A percentile compares a stretch with the other conserved stretches of the same genome.
phyloP scores from a whole-genome alignment of 176 grass and related monocot species.

The Echinochloa phyllopogon region DNA sequence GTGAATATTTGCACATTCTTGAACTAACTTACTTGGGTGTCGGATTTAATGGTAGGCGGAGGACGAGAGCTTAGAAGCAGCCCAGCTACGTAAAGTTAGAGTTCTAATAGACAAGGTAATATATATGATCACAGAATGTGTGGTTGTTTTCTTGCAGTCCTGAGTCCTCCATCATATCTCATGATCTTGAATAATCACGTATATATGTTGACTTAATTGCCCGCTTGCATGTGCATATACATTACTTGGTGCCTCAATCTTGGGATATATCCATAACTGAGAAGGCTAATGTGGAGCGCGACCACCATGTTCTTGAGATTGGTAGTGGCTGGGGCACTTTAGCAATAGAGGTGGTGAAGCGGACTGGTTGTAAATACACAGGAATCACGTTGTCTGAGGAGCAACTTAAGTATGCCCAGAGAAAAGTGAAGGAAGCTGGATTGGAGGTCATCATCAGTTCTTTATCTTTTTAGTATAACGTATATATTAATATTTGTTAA shows the following conservation, averaged over 20 bases:
- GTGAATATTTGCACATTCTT: background rate
- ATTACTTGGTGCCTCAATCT: background rate
- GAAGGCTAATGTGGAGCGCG: slow-evolving; percentile 67
- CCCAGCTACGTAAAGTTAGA: slow-evolving; percentile 68
- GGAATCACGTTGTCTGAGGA: slow-evolving; percentile 80
- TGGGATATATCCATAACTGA: background rate
- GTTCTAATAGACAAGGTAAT: slow-evolving; percentile 80
- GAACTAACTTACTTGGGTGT: background rate
- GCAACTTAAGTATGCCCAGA: slow-evolving; percentile 64
- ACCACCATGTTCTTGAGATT: slow-evolving; percentile 87
- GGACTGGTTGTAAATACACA: slow-evolving; percentile 78
- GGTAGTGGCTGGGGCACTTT: slow-evolving; percentile 80
- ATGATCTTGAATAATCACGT: background rate
- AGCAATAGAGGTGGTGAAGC: slow-evolving; percentile 74
- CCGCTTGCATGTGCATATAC: background rate
- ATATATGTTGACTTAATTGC: background rate
- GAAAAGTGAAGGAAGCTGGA: slow-evolving; percentile 72
- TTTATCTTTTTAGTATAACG: background rate
- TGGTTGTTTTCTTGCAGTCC: background rate
- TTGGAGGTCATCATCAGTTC: slow-evolving; percentile 52
- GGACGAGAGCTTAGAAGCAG: slow-evolving; percentile 69
- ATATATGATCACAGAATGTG: background rate
- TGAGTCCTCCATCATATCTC: background rate
- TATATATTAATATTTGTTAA: background rate
- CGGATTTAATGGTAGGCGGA: slow-evolving; percentile 36